Evolutionary conservation across 345 rosid genomes (phyloP), one percentile per base, ranked within the genome.

Genomic region (Corchorus capsularis): DNA sequence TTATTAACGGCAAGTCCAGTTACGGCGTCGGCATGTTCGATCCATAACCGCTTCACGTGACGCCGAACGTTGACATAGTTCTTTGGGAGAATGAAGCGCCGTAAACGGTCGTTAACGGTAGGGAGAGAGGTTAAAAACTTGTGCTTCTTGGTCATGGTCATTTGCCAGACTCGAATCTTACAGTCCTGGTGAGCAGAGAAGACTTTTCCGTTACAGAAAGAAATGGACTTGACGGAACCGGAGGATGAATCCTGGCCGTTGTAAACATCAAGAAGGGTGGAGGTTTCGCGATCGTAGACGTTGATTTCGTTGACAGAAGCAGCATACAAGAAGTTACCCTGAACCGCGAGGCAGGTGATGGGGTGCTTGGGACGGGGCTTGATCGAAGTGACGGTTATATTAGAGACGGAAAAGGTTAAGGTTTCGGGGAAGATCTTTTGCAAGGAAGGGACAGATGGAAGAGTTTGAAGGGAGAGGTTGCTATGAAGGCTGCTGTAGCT

Each of bases 21-120:
- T n/a, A 95, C 88, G 76, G 98, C 94, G 85, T 95, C 99, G 47
- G 93, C 94, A 55, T 93, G 98, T 73, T 94, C 89, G 41, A 93
- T 93, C 98, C 97, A 93, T 22, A 95, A 86, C 76, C 80, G 75
- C 82, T 87, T 89, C 53, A 56, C 81, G 69, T 93, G 97, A 66
- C 99, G 98, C 64, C 96, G 95, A 27, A 91, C 85, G 20, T 79
- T 83, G 73, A 95, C 89, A 85, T 95, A 93, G 83, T 92, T 93
- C 80, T 87, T 91, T 6, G 99, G 97, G 16, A 90, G 87, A 12
- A 86, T 76, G 80, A 85, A 93, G 27, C 90, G 97, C 41, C 86
- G 88, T n/a, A 95, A 69, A 14, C 93, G 94, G 83, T 95, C 99
- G 81, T 82, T 86, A 35, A 87, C 62, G 0, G 98, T 91, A 2